phyloP scores from a whole-genome alignment of 495 filamentous ascomycete genomes.

The Hypomontagnella monticulosa region DNA sequence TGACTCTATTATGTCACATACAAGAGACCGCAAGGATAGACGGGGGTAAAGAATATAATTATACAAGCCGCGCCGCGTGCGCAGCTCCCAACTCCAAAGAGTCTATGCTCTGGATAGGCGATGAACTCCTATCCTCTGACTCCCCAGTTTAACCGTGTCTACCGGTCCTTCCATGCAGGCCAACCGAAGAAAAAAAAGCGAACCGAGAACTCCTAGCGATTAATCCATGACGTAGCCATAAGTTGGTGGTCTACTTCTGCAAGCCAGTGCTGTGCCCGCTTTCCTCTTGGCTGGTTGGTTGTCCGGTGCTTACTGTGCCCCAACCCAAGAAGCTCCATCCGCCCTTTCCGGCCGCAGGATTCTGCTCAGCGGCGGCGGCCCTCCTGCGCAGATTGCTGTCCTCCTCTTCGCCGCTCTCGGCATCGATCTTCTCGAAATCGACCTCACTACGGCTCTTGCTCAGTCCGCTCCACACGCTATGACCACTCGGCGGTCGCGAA shows the following conservation, averaged over 20 bases:
- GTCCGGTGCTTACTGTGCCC: slow-evolving; percentile 45
- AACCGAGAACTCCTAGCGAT: slow-evolving; percentile 31
- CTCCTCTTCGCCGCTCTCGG: slow-evolving; percentile 68
- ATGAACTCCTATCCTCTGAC: slow-evolving; percentile 22
- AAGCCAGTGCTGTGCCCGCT: slow-evolving; percentile 44
- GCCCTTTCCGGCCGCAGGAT: slow-evolving; percentile 27
- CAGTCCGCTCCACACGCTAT: slow-evolving; percentile 63
- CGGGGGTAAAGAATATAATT: slow-evolving; percentile 31
- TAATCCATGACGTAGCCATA: slow-evolving; percentile 3
- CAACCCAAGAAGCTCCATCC: slow-evolving; percentile 72
- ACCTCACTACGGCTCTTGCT: slow-evolving; percentile 77
- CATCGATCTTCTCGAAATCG: slow-evolving; percentile 85
- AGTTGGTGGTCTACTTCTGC: slow-evolving; percentile 32
- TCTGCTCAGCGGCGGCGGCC: slow-evolving; percentile 17
- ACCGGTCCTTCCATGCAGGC: slow-evolving; percentile 13
- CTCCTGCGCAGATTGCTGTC: slow-evolving; percentile 47
- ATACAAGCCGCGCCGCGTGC: slow-evolving; percentile 21
- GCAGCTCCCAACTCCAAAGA: slow-evolving; percentile 32
- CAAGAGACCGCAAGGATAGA: slow-evolving; percentile 24
- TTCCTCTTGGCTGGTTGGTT: slow-evolving; percentile 19
- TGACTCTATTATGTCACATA: slow-evolving; percentile 23
- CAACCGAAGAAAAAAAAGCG: slow-evolving; percentile 1
- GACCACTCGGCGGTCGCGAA: slow-evolving; percentile 54
- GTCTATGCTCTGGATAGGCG: slow-evolving; percentile 20
- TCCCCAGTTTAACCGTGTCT: slow-evolving; percentile 11